Evolutionary conservation across 2,329 filamentous ascomycete species (phyloP).

Genomic region (Fonsecaea monophora): DNA sequence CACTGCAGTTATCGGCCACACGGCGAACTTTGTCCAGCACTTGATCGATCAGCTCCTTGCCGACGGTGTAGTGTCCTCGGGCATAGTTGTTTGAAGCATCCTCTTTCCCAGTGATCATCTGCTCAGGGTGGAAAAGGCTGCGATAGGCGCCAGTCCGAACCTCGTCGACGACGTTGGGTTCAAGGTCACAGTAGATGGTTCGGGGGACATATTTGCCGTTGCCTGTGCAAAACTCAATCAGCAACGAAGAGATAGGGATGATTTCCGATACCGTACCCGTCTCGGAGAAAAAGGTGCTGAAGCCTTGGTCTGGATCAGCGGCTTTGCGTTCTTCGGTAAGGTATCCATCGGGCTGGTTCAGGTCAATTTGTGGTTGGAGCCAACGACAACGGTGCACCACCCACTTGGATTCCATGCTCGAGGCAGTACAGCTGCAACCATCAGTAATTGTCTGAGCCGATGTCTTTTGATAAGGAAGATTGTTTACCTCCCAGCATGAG

Average conservation of each 20-base stretch:
- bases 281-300: conserved; percentile 99
- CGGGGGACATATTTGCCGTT: conserved; percentile 99
- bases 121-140: conserved; percentile 96
- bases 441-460: conserved; percentile 42
- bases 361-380: conserved; percentile 36
- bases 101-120: conserved; percentile 99
- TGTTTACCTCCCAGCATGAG: conserved; percentile 99
- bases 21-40: conserved; percentile 97
- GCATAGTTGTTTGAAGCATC: conserved; percentile 99
- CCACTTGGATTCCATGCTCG: conserved; percentile 98
- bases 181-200: conserved; percentile 99
- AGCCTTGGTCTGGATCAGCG: conserved; percentile 90
- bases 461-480: conserved; percentile 36
- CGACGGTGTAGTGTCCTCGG: conserved; percentile 98
- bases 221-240: conserved; percentile 60
- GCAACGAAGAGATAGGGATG: conserved; percentile 9
- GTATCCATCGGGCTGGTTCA: conserved; percentile 88
- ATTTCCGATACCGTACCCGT: conserved; percentile 71
- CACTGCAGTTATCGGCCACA: conserved; percentile 96
- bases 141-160: conserved; percentile 97
- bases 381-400: conserved; percentile 45
- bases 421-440: conserved; percentile 91
- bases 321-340: conserved; percentile 97
- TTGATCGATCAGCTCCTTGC: conserved; percentile 98
- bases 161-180: conserved; percentile 99